phyloP scores from a whole-genome alignment of 768 basidiomycete genomes.

The Filobasidium wieringae region DNA sequence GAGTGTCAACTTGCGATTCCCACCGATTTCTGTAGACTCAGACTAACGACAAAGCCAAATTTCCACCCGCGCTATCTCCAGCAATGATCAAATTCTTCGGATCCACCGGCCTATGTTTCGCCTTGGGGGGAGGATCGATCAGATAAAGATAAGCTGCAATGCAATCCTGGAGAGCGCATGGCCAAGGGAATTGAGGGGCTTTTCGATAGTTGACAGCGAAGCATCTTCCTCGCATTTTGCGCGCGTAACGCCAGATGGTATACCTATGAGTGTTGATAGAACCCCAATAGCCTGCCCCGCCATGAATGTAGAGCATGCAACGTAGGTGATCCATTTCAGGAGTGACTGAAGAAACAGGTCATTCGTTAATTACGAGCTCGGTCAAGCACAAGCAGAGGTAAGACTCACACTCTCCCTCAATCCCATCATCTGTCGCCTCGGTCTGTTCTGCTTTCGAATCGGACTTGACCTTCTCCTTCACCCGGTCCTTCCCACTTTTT shows the following conservation, averaged over 20 bases:
- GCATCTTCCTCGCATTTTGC: conserved; percentile 84
- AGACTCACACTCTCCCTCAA: conserved; percentile 20
- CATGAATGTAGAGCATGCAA: conserved; percentile 71
- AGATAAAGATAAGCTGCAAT: conserved; percentile 83
- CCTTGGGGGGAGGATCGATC: conserved; percentile 69
- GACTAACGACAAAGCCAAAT: conserved; percentile 55
- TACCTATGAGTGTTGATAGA: conserved; percentile 38
- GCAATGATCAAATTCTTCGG: conserved; percentile 72
- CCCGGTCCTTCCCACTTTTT: conserved; percentile 18
- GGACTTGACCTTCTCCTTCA: conserved; percentile 16
- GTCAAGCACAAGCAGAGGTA: neutral
- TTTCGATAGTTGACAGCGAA: conserved; percentile 49
- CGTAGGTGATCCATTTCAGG: conserved; percentile 67
- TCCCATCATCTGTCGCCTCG: conserved; percentile 9
- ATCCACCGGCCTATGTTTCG: conserved; percentile 64
- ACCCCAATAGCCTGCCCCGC: conserved; percentile 38
- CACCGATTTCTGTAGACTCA: neutral
- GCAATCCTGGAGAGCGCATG: conserved; percentile 70
- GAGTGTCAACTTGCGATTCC: neutral
- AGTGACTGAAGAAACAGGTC: conserved; percentile 34
- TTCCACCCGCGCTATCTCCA: conserved; percentile 90
- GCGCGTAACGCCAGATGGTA: conserved; percentile 64
- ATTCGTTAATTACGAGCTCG: neutral
- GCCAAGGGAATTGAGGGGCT: conserved; percentile 94
- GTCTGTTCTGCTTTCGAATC: conserved; percentile 12